Conservation (phyloP, 148 eudicot species). For the Silene latifolia region DNA sequence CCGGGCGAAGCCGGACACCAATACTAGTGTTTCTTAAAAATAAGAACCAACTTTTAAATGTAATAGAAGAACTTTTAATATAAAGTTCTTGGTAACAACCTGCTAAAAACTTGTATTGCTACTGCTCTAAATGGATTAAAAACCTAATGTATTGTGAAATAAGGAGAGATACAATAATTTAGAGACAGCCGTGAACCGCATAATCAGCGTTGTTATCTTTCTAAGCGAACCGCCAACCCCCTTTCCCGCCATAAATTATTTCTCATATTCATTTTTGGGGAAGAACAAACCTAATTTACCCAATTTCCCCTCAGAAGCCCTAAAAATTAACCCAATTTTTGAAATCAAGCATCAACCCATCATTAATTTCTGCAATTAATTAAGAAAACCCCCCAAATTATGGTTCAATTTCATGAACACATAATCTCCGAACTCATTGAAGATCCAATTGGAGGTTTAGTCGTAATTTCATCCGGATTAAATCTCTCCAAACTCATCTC, state of each 20-base stretch:
- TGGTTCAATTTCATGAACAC: constrained; percentile 81
- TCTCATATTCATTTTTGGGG: neutral
- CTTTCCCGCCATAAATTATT: constrained; percentile 25
- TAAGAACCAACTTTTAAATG: no score
- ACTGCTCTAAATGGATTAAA: no score
- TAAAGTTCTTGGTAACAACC: no score
- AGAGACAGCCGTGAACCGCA: no score
- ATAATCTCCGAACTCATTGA: constrained; percentile 81
- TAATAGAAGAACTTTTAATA: no score
- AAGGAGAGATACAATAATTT: no score
- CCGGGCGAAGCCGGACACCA: no score
- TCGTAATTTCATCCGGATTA: constrained; percentile 76
- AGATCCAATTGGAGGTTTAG: constrained; percentile 73
- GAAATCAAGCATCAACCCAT: neutral
- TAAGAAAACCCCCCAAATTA: constrained; percentile 6
- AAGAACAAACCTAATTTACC: neutral
- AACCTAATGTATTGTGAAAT: no score
- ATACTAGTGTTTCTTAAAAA: no score
- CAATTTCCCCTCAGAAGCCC: constrained; percentile 9
- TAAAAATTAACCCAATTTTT: neutral
- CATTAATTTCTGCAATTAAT: constrained; percentile 1
- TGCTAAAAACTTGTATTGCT: no score
- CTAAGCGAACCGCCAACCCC: constrained; percentile 1
- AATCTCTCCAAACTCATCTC: constrained; percentile 64
- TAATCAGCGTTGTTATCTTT: no score